A percentile compares a stretch with the other conserved stretches of the same genome.
Conservation (phyloP, 371 early-diverging fungal species). For the Fennellomyces sp. region DNA sequence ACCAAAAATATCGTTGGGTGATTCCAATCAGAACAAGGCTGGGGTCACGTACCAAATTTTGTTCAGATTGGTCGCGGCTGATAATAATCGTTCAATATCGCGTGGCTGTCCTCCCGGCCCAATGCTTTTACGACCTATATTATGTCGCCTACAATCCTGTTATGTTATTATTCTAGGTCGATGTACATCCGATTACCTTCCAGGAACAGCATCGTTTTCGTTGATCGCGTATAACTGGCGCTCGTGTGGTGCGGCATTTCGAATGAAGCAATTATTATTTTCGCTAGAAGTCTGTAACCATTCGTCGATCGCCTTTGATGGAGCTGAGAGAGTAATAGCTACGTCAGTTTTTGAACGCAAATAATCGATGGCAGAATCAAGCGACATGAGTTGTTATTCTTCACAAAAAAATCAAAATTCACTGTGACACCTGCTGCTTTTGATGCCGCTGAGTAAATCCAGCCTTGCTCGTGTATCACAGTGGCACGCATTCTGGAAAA, state of each 20-base stretch:
- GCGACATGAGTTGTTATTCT: neutral
- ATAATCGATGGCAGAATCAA: neutral
- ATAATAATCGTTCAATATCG: neutral
- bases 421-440: too few relatives aligned
- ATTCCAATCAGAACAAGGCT: too few relatives aligned
- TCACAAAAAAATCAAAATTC: neutral
- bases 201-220: neutral
- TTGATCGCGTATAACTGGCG: neutral
- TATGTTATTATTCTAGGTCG: too few relatives aligned
- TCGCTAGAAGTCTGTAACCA: neutral
- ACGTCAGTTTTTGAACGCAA: neutral
- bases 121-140: neutral
- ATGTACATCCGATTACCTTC: too few relatives aligned
- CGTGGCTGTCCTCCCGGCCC: neutral
- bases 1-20: too few relatives aligned
- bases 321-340: neutral
- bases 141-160: too few relatives aligned
- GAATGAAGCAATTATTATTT: neutral
- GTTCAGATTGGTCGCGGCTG: neutral
- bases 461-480: too few relatives aligned
- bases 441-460: too few relatives aligned
- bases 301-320: neutral
- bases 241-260: conserved; percentile 1
- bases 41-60: neutral
- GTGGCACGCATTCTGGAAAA: too few relatives aligned